Conservation (phyloP, 108 stramenopile genomes). For the Hondaea fermentalgiana region DNA sequence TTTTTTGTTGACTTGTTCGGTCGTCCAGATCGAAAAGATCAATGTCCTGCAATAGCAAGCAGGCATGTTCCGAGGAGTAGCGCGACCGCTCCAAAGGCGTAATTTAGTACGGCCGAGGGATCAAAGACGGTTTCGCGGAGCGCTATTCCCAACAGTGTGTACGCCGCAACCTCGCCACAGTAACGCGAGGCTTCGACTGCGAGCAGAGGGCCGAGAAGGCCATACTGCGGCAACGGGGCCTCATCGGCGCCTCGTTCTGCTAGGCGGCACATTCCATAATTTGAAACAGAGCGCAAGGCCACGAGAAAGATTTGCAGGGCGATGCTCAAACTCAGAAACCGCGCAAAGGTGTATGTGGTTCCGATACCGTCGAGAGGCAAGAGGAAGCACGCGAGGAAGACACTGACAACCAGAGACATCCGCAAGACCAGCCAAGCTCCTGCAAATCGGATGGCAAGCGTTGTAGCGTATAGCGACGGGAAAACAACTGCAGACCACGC, state of each 20-base stretch:
- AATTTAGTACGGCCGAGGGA: not conserved
- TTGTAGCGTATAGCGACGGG: not conserved
- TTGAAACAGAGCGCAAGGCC: not conserved
- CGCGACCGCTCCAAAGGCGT: not conserved
- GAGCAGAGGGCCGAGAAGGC: not conserved
- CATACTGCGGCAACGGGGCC: not conserved
- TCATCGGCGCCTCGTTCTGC: not conserved
- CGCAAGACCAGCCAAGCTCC: not conserved
- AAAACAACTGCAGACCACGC: not conserved
- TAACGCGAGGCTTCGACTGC: not conserved
- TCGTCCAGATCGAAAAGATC: not conserved
- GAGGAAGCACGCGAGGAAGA: not conserved
- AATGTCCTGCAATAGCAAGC: not conserved
- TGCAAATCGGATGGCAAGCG: not conserved
- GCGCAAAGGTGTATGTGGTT: not conserved
- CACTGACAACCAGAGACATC: not conserved
- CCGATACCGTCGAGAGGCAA: not conserved
- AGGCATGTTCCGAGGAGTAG: not conserved
- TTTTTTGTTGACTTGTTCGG: too few relatives aligned
- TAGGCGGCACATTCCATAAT: not conserved
- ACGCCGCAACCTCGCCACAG: not conserved
- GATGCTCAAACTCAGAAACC: not conserved
- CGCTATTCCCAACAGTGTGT: not conserved
- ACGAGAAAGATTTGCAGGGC: not conserved
- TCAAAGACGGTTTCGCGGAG: not conserved